These are phyloP conservation scores for Venturia pyrina DNA, from an alignment of 2,329 filamentous ascomycete genomes.

Conservation along the genomic window DNA sequence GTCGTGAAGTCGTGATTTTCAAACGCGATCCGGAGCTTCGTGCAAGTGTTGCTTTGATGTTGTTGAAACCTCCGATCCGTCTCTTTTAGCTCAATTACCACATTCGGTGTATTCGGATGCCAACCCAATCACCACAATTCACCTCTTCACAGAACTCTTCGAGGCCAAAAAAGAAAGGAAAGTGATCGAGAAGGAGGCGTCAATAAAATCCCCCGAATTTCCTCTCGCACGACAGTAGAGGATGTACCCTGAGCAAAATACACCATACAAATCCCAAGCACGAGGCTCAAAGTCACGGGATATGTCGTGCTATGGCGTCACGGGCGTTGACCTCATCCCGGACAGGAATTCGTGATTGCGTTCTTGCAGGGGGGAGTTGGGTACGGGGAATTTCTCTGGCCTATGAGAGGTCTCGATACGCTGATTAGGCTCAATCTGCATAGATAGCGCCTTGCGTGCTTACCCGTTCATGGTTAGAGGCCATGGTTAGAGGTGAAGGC, in stretches of 20 bases:
- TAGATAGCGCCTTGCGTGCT: not conserved
- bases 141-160: not conserved
- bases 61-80: not conserved
- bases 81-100: not conserved
- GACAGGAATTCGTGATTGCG: slow-evolving; percentile 5
- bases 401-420: not conserved
- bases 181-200: not conserved
- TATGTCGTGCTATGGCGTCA: slow-evolving; percentile 5
- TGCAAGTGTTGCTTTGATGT: not conserved
- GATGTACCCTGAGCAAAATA: not conserved
- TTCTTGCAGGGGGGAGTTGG: not conserved
- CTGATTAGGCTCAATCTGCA: not conserved
- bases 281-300: slow-evolving; percentile 1
- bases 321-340: slow-evolving; percentile 1
- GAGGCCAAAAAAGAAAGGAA: not conserved
- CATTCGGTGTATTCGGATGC: not conserved
- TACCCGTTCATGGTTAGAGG: not conserved
- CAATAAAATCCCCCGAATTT: not conserved
- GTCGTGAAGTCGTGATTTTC: not conserved
- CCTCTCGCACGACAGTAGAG: not conserved
- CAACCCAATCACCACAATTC: not conserved
- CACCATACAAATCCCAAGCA: not conserved
- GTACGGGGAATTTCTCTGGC: not conserved
- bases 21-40: not conserved
- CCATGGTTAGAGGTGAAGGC: not conserved